A percentile compares a stretch with the other conserved stretches of the same genome.
Evolutionary conservation across 2,329 filamentous ascomycete species (phyloP).

Genomic region (Colletotrichum liaoningense): DNA sequence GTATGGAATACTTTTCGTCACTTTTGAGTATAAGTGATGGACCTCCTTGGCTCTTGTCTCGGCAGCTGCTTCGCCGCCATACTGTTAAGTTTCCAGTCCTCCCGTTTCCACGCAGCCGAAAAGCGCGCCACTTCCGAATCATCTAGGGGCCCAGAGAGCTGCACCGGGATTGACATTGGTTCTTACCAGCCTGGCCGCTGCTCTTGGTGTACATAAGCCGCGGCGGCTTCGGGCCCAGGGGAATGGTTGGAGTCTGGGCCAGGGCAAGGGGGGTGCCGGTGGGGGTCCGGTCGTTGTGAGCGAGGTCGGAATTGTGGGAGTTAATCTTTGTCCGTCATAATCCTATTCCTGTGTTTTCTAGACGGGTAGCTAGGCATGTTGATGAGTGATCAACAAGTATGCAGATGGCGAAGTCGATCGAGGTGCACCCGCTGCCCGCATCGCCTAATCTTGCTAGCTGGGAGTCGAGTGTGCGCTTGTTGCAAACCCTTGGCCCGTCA

Average conservation of each 20-base stretch:
- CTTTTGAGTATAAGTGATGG: neutral
- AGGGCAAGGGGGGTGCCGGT: neutral
- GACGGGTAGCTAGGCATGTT: neutral
- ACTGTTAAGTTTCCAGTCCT: neutral
- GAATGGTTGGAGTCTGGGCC: slow-evolving; percentile 19
- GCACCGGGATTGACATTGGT: slow-evolving; percentile 17
- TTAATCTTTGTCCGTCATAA: neutral
- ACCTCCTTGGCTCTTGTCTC: neutral
- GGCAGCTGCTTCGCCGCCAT: neutral
- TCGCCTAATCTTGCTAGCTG: neutral
- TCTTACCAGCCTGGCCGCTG: neutral
- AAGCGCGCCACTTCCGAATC: neutral
- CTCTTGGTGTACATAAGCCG: neutral
- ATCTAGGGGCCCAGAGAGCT: slow-evolving; percentile 6
- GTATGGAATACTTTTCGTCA: neutral
- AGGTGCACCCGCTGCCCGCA: neutral
- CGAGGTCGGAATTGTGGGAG: neutral
- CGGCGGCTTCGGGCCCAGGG: slow-evolving; percentile 25
- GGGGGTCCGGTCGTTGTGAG: neutral
- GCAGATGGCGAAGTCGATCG: neutral
- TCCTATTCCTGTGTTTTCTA: neutral
- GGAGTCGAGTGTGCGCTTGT: neutral
- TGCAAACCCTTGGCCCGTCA: neutral
- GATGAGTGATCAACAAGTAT: neutral
- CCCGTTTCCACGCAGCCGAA: neutral